Evolutionary conservation across 345 rosid genomes (phyloP).

Genomic region (Bretschneidera sinensis): DNA sequence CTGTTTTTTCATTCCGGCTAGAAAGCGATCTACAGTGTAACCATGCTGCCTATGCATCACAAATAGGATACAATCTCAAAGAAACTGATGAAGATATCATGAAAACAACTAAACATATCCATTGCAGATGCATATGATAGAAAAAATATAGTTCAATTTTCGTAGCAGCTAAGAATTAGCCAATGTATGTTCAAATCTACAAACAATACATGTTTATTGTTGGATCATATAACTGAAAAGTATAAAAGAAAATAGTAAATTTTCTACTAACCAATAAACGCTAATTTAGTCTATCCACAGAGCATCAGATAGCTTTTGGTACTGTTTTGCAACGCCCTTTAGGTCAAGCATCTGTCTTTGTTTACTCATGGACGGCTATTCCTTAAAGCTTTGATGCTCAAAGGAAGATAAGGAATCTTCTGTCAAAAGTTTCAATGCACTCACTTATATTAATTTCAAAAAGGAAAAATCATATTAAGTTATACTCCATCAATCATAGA

Average conservation of each 20-base stretch:
- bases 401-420: conserved; percentile 42
- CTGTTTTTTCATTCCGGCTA: too few species aligned
- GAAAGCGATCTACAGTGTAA: too few species aligned
- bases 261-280: background rate
- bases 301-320: conserved; percentile 21
- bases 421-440: conserved; percentile 33
- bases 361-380: conserved; percentile 19
- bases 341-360: conserved; percentile 7
- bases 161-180: conserved; percentile 7
- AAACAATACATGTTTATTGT: conserved; percentile 6
- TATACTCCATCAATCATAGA: conserved; percentile 12
- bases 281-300: conserved; percentile 10
- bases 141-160: background rate
- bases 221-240: background rate
- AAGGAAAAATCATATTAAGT: conserved; percentile 18
- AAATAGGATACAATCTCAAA: too few species aligned
- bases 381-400: conserved; percentile 20
- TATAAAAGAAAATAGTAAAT: background rate
- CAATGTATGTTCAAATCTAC: conserved; percentile 1
- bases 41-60: too few species aligned
- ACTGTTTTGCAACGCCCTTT: conserved; percentile 11
- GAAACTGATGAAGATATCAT: background rate
- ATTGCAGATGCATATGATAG: background rate
- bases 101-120: too few species aligned
- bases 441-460: conserved; percentile 18